Base-by-base conservation (phyloP, 441 rosid genomes). In the Populus hybrid region DNA sequence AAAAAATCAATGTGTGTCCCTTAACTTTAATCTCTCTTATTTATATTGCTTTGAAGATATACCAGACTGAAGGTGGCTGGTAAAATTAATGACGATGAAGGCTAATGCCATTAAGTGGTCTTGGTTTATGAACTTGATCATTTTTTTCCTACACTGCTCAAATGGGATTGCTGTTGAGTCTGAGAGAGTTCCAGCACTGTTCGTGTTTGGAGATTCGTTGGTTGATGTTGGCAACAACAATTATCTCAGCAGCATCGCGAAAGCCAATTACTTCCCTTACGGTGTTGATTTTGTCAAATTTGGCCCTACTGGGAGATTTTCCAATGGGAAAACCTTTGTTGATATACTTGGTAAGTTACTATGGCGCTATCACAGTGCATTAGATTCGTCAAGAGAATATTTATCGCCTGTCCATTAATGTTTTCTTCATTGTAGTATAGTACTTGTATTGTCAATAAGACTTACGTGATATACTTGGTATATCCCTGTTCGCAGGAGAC, bases 161-260 rank as follows among this genome's bases (percentile, higher is more conserved):
- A 69, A 69, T 11, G 23, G 75, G 72, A 59, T 32, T 53, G 86
- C 74, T 2, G 82, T 40, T 1, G 89, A 75, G 72, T 82, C 86
- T 12, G 85, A 74, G 32, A 57, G 61, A 71, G 85, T 87, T 75
- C 86, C 95, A 3, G 94, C 92, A 50, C 68, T 91, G 72, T 85
- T 85, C 42, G 90, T 88, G 77, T 92, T 92, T 23, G 93, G 95
- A 46, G 97, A 90, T 82, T 92, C 97, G 6, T 78, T 90, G 14
- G 93, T 91, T 18, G 97, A 92, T 75, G 83, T 87, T 6, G 95
- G 97, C 6, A 91, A 92, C 84, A 91, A 92, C 82, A 90, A 92
- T 78, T 88, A 79, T 75, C 83, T 89, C 35, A 81, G 80, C 50
- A 86, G 92, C 10, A 74, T 87, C 46, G 91, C 91, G 9, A 87